A percentile compares a stretch with the other conserved stretches of the same genome.
Evolutionary conservation across 1,139 yeast species (phyloP).

Genomic region (Suhomyces atakaporum): DNA sequence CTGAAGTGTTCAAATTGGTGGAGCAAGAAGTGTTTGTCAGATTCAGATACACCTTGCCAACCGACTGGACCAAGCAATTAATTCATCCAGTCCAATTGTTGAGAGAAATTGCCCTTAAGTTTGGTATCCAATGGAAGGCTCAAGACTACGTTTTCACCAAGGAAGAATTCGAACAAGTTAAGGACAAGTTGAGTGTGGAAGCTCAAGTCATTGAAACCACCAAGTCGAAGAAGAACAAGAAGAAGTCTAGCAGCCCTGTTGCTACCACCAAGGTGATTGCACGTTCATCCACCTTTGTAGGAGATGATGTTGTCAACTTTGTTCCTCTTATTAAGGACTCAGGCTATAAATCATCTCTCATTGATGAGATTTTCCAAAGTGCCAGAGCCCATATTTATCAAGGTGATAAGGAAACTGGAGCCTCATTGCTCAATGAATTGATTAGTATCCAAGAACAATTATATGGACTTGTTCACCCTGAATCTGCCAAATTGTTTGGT

Average conservation of each 20-base stretch:
- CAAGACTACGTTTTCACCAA: slow-evolving; percentile 52
- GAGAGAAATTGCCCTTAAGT: slow-evolving; percentile 72
- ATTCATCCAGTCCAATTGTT: slow-evolving; percentile 51
- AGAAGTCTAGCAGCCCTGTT: slow-evolving; percentile 28
- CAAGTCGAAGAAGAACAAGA: slow-evolving; percentile 30
- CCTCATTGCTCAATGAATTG: slow-evolving; percentile 66
- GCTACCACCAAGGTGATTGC: slow-evolving; percentile 23
- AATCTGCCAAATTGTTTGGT: slow-evolving; percentile 71
- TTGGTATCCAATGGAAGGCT: slow-evolving; percentile 87
- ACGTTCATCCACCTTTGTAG: slow-evolving; percentile 47
- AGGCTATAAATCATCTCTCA: slow-evolving; percentile 61
- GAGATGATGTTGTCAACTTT: slow-evolving; percentile 66
- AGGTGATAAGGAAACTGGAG: slow-evolving; percentile 50
- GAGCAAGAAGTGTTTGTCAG: slow-evolving; percentile 54
- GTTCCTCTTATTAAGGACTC: slow-evolving; percentile 77
- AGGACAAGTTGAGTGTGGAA: slow-evolving; percentile 20
- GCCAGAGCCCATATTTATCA: slow-evolving; percentile 55
- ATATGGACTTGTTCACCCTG: slow-evolving; percentile 78
- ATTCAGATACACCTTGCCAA: slow-evolving; percentile 62
- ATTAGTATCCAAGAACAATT: slow-evolving; percentile 77
- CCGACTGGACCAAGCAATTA: slow-evolving; percentile 43
- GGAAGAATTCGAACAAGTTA: slow-evolving; percentile 43
- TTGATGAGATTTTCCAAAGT: slow-evolving; percentile 78
- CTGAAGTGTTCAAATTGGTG: slow-evolving; percentile 45
- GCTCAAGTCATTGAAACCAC: slow-evolving; percentile 18